phyloP scores from a whole-genome alignment of 768 basidiomycete genomes.

The Tylopilus felleus region DNA sequence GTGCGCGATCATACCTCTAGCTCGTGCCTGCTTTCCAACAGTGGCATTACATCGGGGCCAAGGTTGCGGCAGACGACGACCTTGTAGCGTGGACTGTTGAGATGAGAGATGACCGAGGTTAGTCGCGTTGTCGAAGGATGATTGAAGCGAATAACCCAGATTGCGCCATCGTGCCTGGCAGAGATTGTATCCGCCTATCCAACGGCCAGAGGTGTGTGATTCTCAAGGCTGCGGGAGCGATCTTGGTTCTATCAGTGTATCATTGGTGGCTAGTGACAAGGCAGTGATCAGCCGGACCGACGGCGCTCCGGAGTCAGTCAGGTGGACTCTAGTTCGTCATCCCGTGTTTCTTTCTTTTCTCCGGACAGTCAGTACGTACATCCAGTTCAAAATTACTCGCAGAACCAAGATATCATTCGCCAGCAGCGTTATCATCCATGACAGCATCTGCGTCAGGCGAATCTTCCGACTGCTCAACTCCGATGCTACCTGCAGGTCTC shows the following conservation, averaged over 20 bases:
- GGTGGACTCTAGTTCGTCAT: neutral
- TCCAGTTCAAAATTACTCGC: neutral
- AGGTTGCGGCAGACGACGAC: slow-evolving; percentile 60
- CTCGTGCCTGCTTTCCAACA: slow-evolving; percentile 46
- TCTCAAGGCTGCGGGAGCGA: neutral
- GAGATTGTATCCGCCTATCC: neutral
- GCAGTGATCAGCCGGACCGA: slow-evolving; percentile 3
- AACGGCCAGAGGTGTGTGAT: neutral
- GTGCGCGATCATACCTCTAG: slow-evolving; percentile 44
- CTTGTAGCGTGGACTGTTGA: slow-evolving; percentile 30
- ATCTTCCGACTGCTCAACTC: slow-evolving; percentile 71
- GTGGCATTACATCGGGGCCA: slow-evolving; percentile 60
- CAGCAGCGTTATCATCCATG: slow-evolving; percentile 41
- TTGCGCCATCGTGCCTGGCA: slow-evolving; percentile 19
- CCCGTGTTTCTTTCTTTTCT: neutral
- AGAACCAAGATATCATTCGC: slow-evolving; percentile 27
- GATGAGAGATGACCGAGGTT: slow-evolving; percentile 22
- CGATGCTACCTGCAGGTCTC: slow-evolving; percentile 78
- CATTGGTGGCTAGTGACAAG: no score
- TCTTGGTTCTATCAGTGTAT: no score
- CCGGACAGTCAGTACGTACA: neutral
- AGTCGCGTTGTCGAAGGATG: slow-evolving; percentile 18
- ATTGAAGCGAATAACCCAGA: slow-evolving; percentile 25
- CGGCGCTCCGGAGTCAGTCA: neutral
- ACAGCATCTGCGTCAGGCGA: slow-evolving; percentile 39